phyloP scores from a whole-genome alignment of 257 asterid genomes.

The Salvia hispanica region DNA sequence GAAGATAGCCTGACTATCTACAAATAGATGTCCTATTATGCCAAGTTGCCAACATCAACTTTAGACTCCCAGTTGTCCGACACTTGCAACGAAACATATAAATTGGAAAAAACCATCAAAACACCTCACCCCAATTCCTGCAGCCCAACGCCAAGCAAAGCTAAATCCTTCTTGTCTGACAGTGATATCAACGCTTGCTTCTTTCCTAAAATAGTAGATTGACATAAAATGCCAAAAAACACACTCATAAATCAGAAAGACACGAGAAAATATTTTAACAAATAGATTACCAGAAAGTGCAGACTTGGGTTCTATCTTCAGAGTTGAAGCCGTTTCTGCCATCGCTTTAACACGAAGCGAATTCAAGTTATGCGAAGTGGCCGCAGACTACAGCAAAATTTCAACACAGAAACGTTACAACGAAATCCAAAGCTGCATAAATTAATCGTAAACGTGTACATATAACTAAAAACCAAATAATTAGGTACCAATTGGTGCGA shows the following conservation, averaged over 20 bases:
- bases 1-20: conserved; percentile 15
- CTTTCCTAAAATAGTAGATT: conserved; percentile 49
- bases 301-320: conserved; percentile 39
- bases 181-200: conserved; percentile 81
- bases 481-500: conserved; percentile 40
- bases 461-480: background rate
- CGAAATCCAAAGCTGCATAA: background rate
- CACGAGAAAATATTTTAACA: background rate
- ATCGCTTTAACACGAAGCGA: conserved; percentile 61
- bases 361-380: conserved; percentile 35
- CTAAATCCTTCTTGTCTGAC: conserved; percentile 84
- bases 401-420: background rate
- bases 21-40: background rate
- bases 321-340: conserved; percentile 62
- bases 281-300: conserved; percentile 43
- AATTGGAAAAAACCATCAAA: background rate
- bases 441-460: background rate
- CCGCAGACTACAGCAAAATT: conserved; percentile 28
- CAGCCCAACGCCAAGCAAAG: conserved; percentile 75
- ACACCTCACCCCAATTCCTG: conserved; percentile 78
- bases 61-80: background rate
- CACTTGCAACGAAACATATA: background rate
- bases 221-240: background rate
- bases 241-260: background rate
- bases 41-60: background rate